phyloP scores from a whole-genome alignment of 108 stramenopile genomes.

The Mayamaea pseudoterrestris region DNA sequence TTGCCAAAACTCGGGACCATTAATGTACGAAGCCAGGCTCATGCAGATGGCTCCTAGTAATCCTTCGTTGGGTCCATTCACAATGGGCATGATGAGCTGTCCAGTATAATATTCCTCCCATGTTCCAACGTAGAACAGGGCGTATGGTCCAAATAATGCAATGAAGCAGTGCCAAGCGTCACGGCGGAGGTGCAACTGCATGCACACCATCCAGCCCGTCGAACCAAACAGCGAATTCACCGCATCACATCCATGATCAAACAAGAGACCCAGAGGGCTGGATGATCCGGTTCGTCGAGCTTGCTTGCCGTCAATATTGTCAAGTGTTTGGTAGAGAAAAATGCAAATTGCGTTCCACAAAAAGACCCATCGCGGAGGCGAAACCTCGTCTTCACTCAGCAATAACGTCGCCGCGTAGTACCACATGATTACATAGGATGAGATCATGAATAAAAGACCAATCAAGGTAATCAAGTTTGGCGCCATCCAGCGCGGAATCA shows the following conservation, averaged over 20 bases:
- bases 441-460: conserved; percentile 73
- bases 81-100: conserved; percentile 56
- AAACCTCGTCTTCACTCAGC: background rate
- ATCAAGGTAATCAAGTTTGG: conserved; percentile 85
- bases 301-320: conserved; percentile 99
- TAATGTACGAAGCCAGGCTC: conserved; percentile 38
- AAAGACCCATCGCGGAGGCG: conserved; percentile 79
- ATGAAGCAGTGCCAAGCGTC: conserved; percentile 15
- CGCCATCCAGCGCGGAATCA: conserved; percentile 66
- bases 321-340: conserved; percentile 93
- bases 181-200: conserved; percentile 31
- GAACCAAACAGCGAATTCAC: conserved; percentile 74
- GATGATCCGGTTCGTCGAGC: conserved; percentile 80
- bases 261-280: conserved; percentile 87
- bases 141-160: conserved; percentile 42
- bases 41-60: conserved; percentile 43
- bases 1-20: conserved; percentile 58
- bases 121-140: conserved; percentile 64
- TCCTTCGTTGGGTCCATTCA: conserved; percentile 83
- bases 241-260: conserved; percentile 97
- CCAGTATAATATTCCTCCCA: conserved; percentile 86
- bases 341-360: conserved; percentile 66
- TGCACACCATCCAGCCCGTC: conserved; percentile 61
- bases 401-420: conserved; percentile 36
- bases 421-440: conserved; percentile 55